Evolutionary conservation across 306 rosid genomes (phyloP), one percentile per base, ranked within the genome.

Genomic region (Malus fusca): DNA sequence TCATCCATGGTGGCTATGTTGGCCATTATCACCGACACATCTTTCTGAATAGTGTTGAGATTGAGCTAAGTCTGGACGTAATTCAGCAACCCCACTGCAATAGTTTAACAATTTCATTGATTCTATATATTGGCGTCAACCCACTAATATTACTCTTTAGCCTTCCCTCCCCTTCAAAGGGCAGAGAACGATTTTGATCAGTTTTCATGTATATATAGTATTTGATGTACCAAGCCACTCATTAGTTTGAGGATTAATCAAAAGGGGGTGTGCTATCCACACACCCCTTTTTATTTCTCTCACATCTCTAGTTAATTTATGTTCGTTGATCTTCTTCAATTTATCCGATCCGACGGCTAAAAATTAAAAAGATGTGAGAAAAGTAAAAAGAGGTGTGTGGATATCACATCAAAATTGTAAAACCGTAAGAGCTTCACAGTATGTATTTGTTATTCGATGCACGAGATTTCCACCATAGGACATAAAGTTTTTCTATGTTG

Each of bases 111-210:
- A 77, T 74, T 71, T 78, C 60, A 53, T 18, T 56, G 71, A 35
- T 44, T 78, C 14, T 42, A 9, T 37, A 37, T 66, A 56, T 75
- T 75, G 56, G 81, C 81, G 68, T 72, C 28, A 76, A 80, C 75
- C 61, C 83, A 72, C 40, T 65, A 33, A 55, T 18, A 72, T 15
- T 62, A 13, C 53, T 72, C 23, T 70, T 28, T 80, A 71, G 56
- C 86, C 82, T 73, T 83, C 76, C 86, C 64, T 79, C 60, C 74
- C 66, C 79, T 53, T 81, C 64, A 87, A 88, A 59, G 77, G 83
- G 71, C 85, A 82, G 43, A 18, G 13, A 11, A 33, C 21, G 43
- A 18, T 52, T 25, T 52, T 26, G 33, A 61, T 61, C 26, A 11
- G 21, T 55, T 59, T 31, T 52, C 30, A 21, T 43, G 30, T 48